phyloP scores from a whole-genome alignment of 306 rosid species.

The Vachellia collinsii region DNA sequence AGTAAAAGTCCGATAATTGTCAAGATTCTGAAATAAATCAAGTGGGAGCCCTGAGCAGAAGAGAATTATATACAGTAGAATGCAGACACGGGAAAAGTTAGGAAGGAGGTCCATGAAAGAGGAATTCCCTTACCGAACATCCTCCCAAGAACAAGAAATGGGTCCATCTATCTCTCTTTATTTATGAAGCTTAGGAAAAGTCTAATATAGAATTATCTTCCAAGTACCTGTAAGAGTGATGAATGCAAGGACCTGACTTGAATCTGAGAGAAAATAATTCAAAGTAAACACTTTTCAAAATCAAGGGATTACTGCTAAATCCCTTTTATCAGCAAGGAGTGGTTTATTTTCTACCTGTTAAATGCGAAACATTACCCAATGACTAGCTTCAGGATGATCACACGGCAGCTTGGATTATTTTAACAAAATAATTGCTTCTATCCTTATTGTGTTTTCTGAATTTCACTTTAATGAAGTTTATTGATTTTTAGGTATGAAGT shows the following conservation, averaged over 20 bases:
- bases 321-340: neutral
- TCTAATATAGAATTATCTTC: neutral
- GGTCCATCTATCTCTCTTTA: neutral
- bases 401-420: slow-evolving; percentile 22
- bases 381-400: slow-evolving; percentile 7
- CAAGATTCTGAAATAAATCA: neutral
- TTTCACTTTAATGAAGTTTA: slow-evolving; percentile 37
- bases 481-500: slow-evolving; percentile 86
- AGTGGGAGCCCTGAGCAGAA: neutral
- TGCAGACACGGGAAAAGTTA: neutral
- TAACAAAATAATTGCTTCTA: slow-evolving; percentile 16
- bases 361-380: neutral
- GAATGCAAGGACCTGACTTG: neutral
- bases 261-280: neutral
- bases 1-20: too few relatives aligned
- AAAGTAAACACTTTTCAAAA: slow-evolving; percentile 5
- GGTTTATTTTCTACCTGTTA: neutral
- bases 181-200: neutral
- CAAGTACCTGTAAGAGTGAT: neutral
- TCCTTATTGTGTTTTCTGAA: slow-evolving; percentile 15
- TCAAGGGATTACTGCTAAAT: slow-evolving; percentile 12
- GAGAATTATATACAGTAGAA: neutral
- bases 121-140: neutral
- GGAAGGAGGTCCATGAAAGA: neutral
- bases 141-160: neutral